Evolutionary conservation across 345 rosid genomes (phyloP), one percentile per base, ranked within the genome.

Genomic region (Boechera retrofracta): DNA sequence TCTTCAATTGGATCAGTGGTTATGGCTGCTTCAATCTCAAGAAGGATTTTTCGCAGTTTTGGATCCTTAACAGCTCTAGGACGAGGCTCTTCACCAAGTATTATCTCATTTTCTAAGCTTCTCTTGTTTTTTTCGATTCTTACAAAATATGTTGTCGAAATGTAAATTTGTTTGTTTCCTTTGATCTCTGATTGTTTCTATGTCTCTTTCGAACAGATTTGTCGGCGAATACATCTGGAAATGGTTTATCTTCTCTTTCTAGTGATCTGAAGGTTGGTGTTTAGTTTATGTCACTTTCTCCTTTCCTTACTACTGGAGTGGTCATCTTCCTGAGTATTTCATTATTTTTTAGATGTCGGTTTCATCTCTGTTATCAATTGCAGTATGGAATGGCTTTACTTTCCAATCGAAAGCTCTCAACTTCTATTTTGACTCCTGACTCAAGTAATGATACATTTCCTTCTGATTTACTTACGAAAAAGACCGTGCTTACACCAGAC

Each of bases 381-480:
- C 59, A 91, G 95, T 82, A 69, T 13, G 86, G 81, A 49, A 51
- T 71, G 31, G 60, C 83, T 75, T 84, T 78, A 56, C 48, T 83
- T 64, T 77, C 82, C 21, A 42, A 35, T 47, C 81, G 87, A 67
- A 88, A 78, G 80, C 74, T 91, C 67, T 86, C 90, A 1, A 83
- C 93, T 49, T 49, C 55, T 49, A 49, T 49, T 29, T 55, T 89
- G 79, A 92, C 89, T 63, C 89, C 89, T 55, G 84, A 85, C 78
- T 84, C 91, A 5, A 81, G 81, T 52, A 82, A 76, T 69, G 85
- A 75, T 77, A 57, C 74, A 10, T 85, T 92, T 75, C 96, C 97
- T 29, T 81, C 86, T 57, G 87, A 88, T 75, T 82, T 95, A 38
- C 77, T 95, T 79, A 80, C 82, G 13, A 62, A 85, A 75, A 84